Conservation (phyloP, 176 grass and related monocot species). For the Aegilops speltoides region DNA sequence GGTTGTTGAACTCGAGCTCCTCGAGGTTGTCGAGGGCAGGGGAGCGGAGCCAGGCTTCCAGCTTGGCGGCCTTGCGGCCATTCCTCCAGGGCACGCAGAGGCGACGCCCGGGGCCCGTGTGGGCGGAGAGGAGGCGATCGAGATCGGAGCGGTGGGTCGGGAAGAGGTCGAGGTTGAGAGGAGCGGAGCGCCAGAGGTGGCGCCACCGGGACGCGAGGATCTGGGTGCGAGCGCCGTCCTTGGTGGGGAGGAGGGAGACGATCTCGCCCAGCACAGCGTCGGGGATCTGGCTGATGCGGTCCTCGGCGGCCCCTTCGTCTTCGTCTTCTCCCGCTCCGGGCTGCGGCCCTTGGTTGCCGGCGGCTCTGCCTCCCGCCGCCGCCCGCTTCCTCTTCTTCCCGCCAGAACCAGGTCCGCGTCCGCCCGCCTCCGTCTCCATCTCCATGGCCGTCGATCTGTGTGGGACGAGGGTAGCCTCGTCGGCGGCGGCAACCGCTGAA, state of each 20-base stretch:
- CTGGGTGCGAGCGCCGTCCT: not conserved
- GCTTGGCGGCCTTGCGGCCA: not conserved
- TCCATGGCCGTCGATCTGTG: no score
- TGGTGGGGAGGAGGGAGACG: not conserved
- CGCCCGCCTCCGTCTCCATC: no score
- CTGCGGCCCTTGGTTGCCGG: not conserved
- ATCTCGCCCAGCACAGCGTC: not conserved
- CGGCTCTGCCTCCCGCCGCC: not conserved
- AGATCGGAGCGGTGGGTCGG: not conserved
- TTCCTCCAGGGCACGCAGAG: not conserved
- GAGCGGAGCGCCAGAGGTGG: not conserved
- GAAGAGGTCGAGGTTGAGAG: not conserved
- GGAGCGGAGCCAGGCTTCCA: not conserved
- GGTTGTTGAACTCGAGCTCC: not conserved
- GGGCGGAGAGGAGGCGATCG: not conserved
- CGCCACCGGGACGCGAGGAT: not conserved
- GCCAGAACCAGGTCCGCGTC: no score
- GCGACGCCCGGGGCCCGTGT: not conserved
- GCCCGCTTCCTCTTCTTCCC: not conserved
- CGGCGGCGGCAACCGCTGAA: no score
- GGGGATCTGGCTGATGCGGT: not conserved
- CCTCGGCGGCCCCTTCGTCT: not conserved
- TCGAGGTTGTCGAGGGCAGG: not conserved
- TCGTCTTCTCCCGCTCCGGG: not conserved
- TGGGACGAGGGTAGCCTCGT: no score